A percentile compares a stretch with the other conserved stretches of the same genome.
These are phyloP conservation scores for Camelina laxa DNA, from an alignment of 345 rosid species.

Conservation along the genomic window DNA sequence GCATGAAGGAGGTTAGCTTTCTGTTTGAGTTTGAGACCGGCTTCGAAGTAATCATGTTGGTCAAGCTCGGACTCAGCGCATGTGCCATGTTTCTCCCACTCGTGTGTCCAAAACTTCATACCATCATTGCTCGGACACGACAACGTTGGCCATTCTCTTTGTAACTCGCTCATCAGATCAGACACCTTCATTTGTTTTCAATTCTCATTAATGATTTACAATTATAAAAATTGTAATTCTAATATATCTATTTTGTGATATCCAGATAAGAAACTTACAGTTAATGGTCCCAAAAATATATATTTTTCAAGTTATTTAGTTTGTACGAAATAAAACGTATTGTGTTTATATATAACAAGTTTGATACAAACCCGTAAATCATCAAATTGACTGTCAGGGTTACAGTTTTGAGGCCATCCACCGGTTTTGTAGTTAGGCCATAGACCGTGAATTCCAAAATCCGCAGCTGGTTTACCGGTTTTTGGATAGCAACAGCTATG, in stretches of 20 bases:
- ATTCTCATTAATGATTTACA: not conserved
- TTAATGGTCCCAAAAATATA: not conserved
- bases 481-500: constrained; percentile 81
- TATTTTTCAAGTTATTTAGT: not conserved
- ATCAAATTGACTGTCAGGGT: constrained; percentile 58
- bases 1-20: constrained; percentile 69
- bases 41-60: constrained; percentile 78
- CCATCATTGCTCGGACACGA: constrained; percentile 84
- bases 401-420: constrained; percentile 81
- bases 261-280: not conserved
- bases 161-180: constrained; percentile 54
- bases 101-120: constrained; percentile 80
- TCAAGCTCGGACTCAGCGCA: constrained; percentile 86
- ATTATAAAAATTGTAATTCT: too few relatives aligned
- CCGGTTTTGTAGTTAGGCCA: constrained; percentile 93
- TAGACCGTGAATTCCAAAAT: constrained; percentile 91
- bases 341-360: not conserved
- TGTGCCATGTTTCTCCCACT: constrained; percentile 91
- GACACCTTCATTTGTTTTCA: constrained; percentile 54
- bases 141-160: constrained; percentile 76
- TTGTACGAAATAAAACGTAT: not conserved
- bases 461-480: constrained; percentile 85
- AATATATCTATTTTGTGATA: not conserved
- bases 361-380: constrained; percentile 53
- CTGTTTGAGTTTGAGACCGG: constrained; percentile 67